phyloP scores from a whole-genome alignment of 148 eudicot genomes.

The Rhododendron simsii region DNA sequence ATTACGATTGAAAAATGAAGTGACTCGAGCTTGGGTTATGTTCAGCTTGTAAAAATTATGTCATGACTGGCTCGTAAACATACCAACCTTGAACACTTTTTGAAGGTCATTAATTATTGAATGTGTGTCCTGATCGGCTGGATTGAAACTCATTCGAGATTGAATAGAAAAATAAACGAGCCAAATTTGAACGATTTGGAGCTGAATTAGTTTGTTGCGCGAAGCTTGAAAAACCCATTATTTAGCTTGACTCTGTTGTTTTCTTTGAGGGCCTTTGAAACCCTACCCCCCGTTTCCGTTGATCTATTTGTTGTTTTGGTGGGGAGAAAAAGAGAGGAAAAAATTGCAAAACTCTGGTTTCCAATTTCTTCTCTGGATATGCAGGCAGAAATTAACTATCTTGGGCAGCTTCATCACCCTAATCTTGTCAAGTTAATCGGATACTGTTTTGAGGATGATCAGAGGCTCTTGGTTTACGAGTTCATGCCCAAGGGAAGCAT shows the following conservation, averaged over 20 bases:
- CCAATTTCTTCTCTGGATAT: not conserved
- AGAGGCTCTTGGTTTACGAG: slow-evolving; percentile 57
- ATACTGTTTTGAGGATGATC: slow-evolving; percentile 58
- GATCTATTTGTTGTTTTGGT: not conserved
- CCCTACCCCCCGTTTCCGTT: not conserved
- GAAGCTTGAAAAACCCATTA: not conserved
- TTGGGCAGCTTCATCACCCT: slow-evolving; percentile 56
- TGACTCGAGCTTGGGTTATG: not conserved
- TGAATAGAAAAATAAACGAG: not conserved
- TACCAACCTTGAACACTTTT: not conserved
- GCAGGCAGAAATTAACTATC: slow-evolving; percentile 57
- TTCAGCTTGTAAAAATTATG: not conserved
- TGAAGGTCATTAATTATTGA: not conserved
- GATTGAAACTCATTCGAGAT: not conserved
- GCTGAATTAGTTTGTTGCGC: not conserved
- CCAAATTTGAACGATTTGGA: not conserved
- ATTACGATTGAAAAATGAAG: not conserved
- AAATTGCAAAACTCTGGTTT: not conserved
- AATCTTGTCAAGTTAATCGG: slow-evolving; percentile 63
- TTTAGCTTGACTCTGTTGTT: not conserved
- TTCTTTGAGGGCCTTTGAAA: not conserved
- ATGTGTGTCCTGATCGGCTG: not conserved
- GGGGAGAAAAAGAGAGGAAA: not conserved
- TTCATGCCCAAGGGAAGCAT: slow-evolving; percentile 64
- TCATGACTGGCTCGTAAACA: not conserved